Conservation (phyloP, 768 basidiomycete genomes). For the Boletus fagicola region DNA sequence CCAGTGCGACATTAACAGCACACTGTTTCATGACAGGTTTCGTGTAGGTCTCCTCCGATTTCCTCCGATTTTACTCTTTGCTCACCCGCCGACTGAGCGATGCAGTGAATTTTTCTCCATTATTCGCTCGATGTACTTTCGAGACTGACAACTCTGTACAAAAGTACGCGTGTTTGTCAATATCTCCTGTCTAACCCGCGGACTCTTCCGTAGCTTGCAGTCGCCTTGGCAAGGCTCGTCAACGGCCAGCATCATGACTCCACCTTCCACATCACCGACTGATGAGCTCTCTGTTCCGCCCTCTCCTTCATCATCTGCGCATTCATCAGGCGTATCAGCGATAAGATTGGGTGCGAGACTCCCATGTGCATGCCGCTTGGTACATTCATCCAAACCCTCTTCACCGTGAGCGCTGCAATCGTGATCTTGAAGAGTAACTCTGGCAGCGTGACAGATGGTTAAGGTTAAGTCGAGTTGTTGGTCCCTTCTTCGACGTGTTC, state of each 20-base stretch:
- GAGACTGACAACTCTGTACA: slow-evolving; percentile 78
- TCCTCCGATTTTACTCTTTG: background rate
- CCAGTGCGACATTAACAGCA: slow-evolving; percentile 55
- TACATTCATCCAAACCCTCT: too few species aligned
- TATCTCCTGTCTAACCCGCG: background rate
- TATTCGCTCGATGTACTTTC: slow-evolving; percentile 85
- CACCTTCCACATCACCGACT: slow-evolving; percentile 70
- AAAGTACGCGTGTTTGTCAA: slow-evolving; percentile 43
- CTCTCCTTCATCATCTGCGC: too few species aligned
- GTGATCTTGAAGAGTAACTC: too few species aligned
- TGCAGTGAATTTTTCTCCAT: slow-evolving; percentile 69
- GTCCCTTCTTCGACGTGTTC: background rate
- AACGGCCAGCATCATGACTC: slow-evolving; percentile 47
- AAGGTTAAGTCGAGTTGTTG: too few species aligned
- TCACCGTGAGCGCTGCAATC: too few species aligned
- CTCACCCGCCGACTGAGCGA: slow-evolving; percentile 43
- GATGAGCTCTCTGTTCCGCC: too few species aligned
- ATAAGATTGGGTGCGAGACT: too few species aligned
- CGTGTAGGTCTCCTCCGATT: slow-evolving; percentile 46
- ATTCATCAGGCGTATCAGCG: too few species aligned
- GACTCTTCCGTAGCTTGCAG: slow-evolving; percentile 50
- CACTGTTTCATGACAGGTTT: slow-evolving; percentile 81
- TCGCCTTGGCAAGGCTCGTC: slow-evolving; percentile 81
- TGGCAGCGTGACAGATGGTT: too few species aligned
- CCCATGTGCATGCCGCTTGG: too few species aligned